Conservation (phyloP, 441 rosid genomes). For the Gossypium gossypioides region DNA sequence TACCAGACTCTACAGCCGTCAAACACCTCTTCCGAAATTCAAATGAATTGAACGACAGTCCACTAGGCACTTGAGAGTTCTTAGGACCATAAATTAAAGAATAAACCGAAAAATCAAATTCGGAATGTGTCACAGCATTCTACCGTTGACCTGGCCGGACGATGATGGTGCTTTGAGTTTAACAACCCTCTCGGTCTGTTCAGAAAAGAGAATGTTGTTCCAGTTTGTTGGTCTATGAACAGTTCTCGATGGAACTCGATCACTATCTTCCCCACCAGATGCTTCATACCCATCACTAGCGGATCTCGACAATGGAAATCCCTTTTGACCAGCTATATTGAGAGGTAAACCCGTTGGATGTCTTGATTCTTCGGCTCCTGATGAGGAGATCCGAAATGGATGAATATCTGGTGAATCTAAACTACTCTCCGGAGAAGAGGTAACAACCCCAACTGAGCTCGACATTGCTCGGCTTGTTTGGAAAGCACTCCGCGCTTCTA, state of each 20-base stretch:
- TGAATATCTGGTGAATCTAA: constrained; percentile 86
- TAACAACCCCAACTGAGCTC: constrained; percentile 46
- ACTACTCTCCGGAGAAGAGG: constrained; percentile 97
- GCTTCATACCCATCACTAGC: constrained; percentile 96
- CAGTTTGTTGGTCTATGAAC: constrained; percentile 57
- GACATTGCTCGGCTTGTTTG: constrained; percentile 86
- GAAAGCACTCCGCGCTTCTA: constrained; percentile 91
- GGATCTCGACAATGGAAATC: constrained; percentile 76
- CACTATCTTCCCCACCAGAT: constrained; percentile 97
- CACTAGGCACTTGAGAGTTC: constrained; percentile 8
- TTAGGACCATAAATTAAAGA: constrained; percentile 46
- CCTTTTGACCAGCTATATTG: constrained; percentile 36
- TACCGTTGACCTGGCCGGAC: constrained; percentile 28
- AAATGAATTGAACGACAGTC: constrained; percentile 3
- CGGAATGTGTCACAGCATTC: constrained; percentile 31
- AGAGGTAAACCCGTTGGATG: constrained; percentile 48
- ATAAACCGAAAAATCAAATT: constrained; percentile 19
- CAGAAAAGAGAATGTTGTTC: constrained; percentile 39
- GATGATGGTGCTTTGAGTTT: constrained; percentile 45
- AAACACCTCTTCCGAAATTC: constrained; percentile 8
- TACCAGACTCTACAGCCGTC: constrained; percentile 13
- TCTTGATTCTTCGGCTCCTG: constrained; percentile 68
- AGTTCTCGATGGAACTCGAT: constrained; percentile 71
- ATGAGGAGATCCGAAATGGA: constrained; percentile 69
- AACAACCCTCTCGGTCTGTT: constrained; percentile 38